A percentile compares a stretch with the other conserved stretches of the same genome.
Evolutionary conservation across 2,329 filamentous ascomycete species (phyloP).

Genomic region (Dryadomyces quercivorus): DNA sequence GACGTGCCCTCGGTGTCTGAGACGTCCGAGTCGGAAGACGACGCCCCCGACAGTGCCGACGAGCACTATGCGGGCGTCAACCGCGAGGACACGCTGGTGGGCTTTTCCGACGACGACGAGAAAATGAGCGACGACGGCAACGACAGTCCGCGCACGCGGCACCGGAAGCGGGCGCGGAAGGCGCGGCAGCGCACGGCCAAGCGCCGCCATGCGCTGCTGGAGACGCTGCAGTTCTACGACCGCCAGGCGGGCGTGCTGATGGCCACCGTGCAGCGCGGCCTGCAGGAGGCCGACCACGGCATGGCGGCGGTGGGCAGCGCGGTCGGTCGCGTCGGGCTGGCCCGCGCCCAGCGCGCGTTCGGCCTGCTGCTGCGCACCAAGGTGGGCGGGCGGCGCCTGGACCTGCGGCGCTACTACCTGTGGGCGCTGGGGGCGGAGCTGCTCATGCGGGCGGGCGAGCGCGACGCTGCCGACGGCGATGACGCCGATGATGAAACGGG

Average conservation of each 20-base stretch:
- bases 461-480: constrained; percentile 6
- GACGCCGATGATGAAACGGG: constrained; percentile 7
- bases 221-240: constrained; percentile 12
- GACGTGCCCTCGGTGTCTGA: background rate
- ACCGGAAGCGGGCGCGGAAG: background rate
- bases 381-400: constrained; percentile 43
- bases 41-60: constrained; percentile 22
- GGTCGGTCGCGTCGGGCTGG: constrained; percentile 32
- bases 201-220: constrained; percentile 23
- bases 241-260: constrained; percentile 56
- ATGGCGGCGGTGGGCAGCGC: background rate
- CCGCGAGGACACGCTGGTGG: background rate
- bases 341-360: constrained; percentile 63
- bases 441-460: constrained; percentile 47
- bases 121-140: background rate
- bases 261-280: constrained; percentile 57
- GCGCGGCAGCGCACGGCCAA: constrained; percentile 2
- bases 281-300: constrained; percentile 31
- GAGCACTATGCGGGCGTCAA: constrained; percentile 7
- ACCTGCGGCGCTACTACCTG: constrained; percentile 55
- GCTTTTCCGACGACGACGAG: background rate
- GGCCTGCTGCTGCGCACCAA: constrained; percentile 52
- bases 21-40: background rate
- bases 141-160: background rate
- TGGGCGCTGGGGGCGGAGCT: constrained; percentile 85